Conservation (phyloP, 768 basidiomycete genomes). For the Grammothele lineata region DNA sequence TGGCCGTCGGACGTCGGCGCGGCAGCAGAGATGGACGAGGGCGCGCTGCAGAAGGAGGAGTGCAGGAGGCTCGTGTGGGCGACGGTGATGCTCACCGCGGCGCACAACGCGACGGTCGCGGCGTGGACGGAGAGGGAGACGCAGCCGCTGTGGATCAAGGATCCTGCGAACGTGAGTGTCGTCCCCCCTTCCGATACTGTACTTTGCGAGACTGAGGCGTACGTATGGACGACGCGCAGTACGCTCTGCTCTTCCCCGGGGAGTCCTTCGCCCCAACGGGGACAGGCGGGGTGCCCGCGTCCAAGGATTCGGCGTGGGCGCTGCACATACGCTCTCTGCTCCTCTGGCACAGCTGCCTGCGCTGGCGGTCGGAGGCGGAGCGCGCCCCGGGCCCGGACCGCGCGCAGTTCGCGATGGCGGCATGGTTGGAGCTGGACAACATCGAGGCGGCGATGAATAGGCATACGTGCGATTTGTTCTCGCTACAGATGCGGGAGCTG, state of each 20-base stretch:
- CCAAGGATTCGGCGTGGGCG: slow-evolving; percentile 72
- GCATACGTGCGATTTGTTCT: slow-evolving; percentile 62
- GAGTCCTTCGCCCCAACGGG: slow-evolving; percentile 40
- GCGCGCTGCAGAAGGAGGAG: slow-evolving; percentile 65
- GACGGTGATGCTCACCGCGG: slow-evolving; percentile 57
- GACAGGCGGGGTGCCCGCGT: slow-evolving; percentile 20
- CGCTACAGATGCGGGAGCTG: slow-evolving; percentile 69
- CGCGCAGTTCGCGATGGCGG: slow-evolving; percentile 57
- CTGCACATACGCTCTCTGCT: slow-evolving; percentile 64
- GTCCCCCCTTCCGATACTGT: neutral
- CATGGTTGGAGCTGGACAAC: slow-evolving; percentile 67
- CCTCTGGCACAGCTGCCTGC: slow-evolving; percentile 69
- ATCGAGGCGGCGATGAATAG: slow-evolving; percentile 59
- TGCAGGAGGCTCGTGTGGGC: slow-evolving; percentile 75
- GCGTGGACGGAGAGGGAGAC: slow-evolving; percentile 30
- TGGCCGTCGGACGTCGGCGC: slow-evolving; percentile 47
- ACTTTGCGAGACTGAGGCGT: too few relatives aligned
- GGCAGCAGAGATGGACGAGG: too few relatives aligned
- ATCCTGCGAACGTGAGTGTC: slow-evolving; percentile 61
- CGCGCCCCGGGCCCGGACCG: slow-evolving; percentile 43
- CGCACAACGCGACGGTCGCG: slow-evolving; percentile 55
- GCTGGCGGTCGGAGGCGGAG: slow-evolving; percentile 43
- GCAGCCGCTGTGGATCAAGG: slow-evolving; percentile 39
- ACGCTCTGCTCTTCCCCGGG: slow-evolving; percentile 72
- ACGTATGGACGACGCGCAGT: slow-evolving; percentile 48